Evolutionary conservation across 306 rosid genomes (phyloP).

Genomic region (Casuarina equisetifolia): DNA sequence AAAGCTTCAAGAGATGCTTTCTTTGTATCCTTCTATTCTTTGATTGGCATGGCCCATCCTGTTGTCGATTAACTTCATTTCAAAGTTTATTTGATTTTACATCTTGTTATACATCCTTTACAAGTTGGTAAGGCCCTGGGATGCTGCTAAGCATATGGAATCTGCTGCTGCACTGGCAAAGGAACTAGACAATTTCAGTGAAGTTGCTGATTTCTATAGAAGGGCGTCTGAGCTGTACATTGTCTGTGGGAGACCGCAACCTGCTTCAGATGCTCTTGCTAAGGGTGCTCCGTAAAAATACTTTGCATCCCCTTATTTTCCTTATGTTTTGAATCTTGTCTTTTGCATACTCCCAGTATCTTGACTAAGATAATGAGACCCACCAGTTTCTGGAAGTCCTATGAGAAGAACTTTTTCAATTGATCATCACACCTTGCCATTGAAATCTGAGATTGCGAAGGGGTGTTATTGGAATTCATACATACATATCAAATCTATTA

Average conservation of each 20-base stretch:
- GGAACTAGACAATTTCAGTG: slow-evolving; percentile 74
- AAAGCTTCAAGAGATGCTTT: slow-evolving; percentile 95
- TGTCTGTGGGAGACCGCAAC: slow-evolving; percentile 85
- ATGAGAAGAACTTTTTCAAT: background rate
- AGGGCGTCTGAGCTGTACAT: slow-evolving; percentile 80
- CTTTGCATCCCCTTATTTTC: background rate
- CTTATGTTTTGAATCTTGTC: background rate
- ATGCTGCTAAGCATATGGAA: slow-evolving; percentile 96
- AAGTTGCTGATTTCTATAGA: slow-evolving; percentile 81
- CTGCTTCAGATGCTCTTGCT: slow-evolving; percentile 92
- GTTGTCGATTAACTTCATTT: background rate
- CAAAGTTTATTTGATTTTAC: background rate
- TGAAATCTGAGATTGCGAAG: background rate
- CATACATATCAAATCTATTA: background rate
- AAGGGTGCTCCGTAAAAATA: slow-evolving; percentile 83
- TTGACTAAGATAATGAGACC: background rate
- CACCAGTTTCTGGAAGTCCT: background rate
- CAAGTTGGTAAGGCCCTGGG: slow-evolving; percentile 79
- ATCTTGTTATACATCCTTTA: slow-evolving; percentile 39
- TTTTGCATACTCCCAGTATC: background rate
- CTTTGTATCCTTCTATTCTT: slow-evolving; percentile 83
- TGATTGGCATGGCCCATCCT: background rate
- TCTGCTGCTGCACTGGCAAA: slow-evolving; percentile 90
- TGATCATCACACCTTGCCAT: background rate
- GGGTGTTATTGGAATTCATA: background rate